These are phyloP conservation scores for Sarcocystis neurona DNA, from an alignment of 169 alveolate species.

Conservation along the genomic window DNA sequence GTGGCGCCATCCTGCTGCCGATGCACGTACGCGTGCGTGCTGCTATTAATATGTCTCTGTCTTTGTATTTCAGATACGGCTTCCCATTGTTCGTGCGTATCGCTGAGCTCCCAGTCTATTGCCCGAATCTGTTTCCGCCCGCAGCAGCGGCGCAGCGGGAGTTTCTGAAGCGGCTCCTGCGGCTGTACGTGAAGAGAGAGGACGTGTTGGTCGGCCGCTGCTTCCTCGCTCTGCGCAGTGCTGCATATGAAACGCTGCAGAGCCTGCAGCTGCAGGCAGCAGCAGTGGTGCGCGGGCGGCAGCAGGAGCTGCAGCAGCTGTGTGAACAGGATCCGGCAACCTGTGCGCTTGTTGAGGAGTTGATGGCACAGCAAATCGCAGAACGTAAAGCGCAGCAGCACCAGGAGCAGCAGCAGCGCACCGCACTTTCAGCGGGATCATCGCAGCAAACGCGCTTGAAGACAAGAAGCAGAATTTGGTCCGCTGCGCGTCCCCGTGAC, in stretches of 20 bases:
- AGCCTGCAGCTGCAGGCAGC: conserved; percentile 8
- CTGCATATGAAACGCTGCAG: neutral
- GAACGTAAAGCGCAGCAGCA: neutral
- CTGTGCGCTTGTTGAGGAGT: neutral
- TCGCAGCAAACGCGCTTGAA: too few relatives aligned
- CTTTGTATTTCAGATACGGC: neutral
- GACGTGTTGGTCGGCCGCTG: neutral
- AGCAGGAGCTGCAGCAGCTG: neutral
- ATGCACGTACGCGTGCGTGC: too few relatives aligned
- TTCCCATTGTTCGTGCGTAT: conserved; percentile 22
- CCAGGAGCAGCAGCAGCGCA: too few relatives aligned
- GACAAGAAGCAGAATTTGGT: too few relatives aligned
- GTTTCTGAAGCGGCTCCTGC: neutral
- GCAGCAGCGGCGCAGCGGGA: neutral
- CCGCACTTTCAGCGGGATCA: too few relatives aligned
- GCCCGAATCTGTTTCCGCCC: conserved; percentile 38
- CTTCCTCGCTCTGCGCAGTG: conserved; percentile 19
- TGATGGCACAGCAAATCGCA: neutral
- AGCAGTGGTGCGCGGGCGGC: conserved; percentile 22
- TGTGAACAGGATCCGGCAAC: neutral
- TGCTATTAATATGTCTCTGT: neutral
- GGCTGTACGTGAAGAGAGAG: neutral
- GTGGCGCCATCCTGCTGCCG: too few relatives aligned
- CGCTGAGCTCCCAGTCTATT: neutral
- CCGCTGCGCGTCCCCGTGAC: too few relatives aligned